These are phyloP conservation scores for Diplodia sapinea DNA, from an alignment of 2,329 filamentous ascomycete genomes.

Conservation along the genomic window DNA sequence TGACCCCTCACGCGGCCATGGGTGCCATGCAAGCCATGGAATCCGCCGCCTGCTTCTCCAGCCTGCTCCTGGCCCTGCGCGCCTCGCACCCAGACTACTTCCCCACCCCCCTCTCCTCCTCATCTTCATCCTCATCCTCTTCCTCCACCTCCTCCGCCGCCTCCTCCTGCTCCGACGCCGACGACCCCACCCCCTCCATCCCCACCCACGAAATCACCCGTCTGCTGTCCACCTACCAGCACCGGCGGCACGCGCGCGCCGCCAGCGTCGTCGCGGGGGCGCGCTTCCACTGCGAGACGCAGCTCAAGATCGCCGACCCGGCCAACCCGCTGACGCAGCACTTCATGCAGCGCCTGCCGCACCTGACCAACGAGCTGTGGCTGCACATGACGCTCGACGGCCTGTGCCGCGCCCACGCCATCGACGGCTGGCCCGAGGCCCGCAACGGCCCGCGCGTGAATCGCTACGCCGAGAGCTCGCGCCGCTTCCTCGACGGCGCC, in stretches of 20 bases:
- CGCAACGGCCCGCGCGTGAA: constrained; percentile 1
- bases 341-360: not conserved
- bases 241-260: not conserved
- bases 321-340: not conserved
- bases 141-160: not conserved
- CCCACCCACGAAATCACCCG: not conserved
- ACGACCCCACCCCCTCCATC: not conserved
- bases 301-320: constrained; percentile 2
- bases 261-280: not conserved
- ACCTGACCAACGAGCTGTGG: constrained; percentile 7
- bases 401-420: not conserved
- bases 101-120: too few species aligned
- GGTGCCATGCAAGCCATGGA: constrained; percentile 38
- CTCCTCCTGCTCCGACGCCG: too few species aligned
- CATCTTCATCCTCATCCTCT: too few species aligned
- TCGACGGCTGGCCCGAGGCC: constrained; percentile 5
- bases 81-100: not conserved
- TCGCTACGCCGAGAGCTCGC: not conserved
- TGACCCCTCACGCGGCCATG: constrained; percentile 36
- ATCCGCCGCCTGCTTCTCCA: constrained; percentile 35
- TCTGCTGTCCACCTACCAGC: not conserved
- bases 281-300: constrained; percentile 2
- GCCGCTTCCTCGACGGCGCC: not conserved
- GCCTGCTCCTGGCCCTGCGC: constrained; percentile 3
- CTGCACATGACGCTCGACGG: constrained; percentile 2